Base-by-base conservation (phyloP, 1,284 basidiomycete species). In the Leccinum pachyderme region DNA sequence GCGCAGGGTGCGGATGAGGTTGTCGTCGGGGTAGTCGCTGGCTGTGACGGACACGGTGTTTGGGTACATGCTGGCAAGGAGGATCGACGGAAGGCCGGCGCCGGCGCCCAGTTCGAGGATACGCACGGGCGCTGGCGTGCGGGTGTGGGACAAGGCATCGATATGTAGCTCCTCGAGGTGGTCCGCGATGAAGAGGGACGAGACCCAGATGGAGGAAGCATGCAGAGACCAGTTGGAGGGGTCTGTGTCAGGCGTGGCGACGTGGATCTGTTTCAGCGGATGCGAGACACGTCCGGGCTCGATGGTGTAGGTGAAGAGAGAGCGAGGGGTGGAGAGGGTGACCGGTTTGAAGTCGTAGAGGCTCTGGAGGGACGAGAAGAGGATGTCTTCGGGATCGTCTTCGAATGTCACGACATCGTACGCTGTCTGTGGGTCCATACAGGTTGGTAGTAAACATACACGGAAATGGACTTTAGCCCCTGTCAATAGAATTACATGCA, bases 71-170 rank as follows among this genome's bases (percentile, higher is more conserved):
- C 79, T 82, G 4, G 86, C 79, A 60, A 89, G 75, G 33, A 81
- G 67, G 51, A 90, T 86, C 33, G 86, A 80, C 0, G 88, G 87
- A 24, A 91, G 75, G 5, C 89, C 89, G 0, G 87, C 83, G 3
- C 82, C 83, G 2, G 88, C 85, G 6, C 89, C 88, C 4, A 91
- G 73, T 65, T 91, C 89, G 8, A 91, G 75, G n/a, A 89, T 63
- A 41, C 72, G 75, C 32, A 82, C 52, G 29, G 51, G 7, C 7
- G 22, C 12, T 24, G 39, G 22, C 22, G 39, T 24, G 7, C 41
- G 13, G 12, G 13, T 31, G 48, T 45, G 43, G 33, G 47, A 8
- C 18, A 52, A 48, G 3, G 45, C 13, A 32, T 61, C 49, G 28
- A 69, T 56, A 45, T 56, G 47, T 7, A 61, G 32, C 12, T 64